These are phyloP conservation scores for Tieghemostelium lacteum DNA, from an alignment of 78 protist species.

Conservation along the genomic window DNA sequence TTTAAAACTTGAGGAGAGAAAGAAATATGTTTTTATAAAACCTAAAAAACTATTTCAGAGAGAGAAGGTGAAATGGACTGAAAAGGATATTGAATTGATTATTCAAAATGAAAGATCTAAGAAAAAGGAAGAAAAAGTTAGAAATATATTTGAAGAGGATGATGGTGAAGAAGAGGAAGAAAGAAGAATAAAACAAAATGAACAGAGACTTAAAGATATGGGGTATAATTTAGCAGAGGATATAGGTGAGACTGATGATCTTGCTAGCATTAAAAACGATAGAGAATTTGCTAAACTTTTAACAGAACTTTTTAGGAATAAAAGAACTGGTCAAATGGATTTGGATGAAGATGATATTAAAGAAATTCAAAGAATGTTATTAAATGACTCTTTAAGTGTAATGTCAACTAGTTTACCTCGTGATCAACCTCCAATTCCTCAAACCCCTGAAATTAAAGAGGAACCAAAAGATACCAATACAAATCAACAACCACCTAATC, in stretches of 20 bases:
- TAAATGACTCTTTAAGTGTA: too few species aligned
- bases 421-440: too few species aligned
- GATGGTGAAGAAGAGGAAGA: background rate
- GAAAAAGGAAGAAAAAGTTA: background rate
- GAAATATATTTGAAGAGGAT: conserved; percentile 13
- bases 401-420: too few species aligned
- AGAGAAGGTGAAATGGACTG: background rate
- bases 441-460: too few species aligned
- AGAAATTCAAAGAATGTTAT: conserved; percentile 30
- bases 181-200: background rate
- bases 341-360: conserved; percentile 49
- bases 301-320: conserved; percentile 48
- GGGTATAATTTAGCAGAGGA: background rate
- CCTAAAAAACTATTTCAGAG: background rate
- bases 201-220: background rate
- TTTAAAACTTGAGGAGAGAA: background rate
- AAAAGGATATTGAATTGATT: conserved; percentile 18
- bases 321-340: conserved; percentile 54
- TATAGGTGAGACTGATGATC: background rate
- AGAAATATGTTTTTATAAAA: background rate
- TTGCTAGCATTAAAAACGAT: background rate
- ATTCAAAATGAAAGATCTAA: background rate
- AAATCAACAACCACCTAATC: too few species aligned
- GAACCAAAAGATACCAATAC: too few species aligned
- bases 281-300: conserved; percentile 26